phyloP scores from a whole-genome alignment of 345 rosid genomes.

The Camelina hispida region DNA sequence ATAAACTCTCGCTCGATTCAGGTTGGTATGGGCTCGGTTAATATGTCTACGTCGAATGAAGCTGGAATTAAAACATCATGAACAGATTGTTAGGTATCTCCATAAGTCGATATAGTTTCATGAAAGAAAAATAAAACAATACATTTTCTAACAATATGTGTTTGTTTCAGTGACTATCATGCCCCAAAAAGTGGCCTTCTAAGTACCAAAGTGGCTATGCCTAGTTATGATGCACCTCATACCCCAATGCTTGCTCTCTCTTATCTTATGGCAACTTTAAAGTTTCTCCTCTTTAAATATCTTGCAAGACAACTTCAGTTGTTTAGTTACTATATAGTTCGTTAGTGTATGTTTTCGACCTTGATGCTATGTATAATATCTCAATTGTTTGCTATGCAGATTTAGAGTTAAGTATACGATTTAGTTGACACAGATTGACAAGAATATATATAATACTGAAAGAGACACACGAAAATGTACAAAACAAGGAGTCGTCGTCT shows the following conservation, averaged over 20 bases:
- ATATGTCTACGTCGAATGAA: too few species aligned
- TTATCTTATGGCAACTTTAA: conserved; percentile 1
- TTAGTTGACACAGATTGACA: conserved; percentile 22
- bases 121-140: background rate
- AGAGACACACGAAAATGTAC: conserved; percentile 11
- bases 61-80: background rate
- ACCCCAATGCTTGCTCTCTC: background rate
- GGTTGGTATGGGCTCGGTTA: too few species aligned
- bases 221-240: conserved; percentile 1
- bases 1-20: too few species aligned
- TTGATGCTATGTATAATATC: background rate
- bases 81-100: background rate
- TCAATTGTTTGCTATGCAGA: conserved; percentile 12
- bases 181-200: background rate
- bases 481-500: conserved; percentile 24
- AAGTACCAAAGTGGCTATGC: conserved; percentile 16
- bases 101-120: background rate
- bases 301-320: background rate
- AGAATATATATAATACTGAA: conserved; percentile 11
- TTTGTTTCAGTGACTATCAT: background rate
- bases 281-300: background rate
- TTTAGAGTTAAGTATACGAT: conserved; percentile 10
- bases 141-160: background rate
- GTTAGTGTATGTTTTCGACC: background rate
- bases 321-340: background rate